A percentile compares a stretch with the other conserved stretches of the same genome.
Evolutionary conservation across 2,329 filamentous ascomycete species (phyloP).

Genomic region (Fusarium poae): DNA sequence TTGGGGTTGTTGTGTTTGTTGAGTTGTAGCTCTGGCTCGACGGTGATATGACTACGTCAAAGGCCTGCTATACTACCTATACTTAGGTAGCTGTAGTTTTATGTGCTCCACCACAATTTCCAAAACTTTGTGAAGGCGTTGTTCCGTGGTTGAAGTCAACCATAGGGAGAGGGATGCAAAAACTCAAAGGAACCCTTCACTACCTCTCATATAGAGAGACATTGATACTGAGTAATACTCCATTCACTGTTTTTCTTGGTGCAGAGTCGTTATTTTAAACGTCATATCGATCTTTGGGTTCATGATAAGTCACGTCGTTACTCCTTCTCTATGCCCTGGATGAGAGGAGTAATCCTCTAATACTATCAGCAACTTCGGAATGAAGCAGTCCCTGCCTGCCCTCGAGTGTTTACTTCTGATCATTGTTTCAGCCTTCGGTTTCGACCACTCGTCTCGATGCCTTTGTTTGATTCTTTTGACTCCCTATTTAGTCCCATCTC

Average conservation of each 20-base stretch:
- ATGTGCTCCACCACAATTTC: neutral
- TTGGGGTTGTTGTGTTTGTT: constrained; percentile 1
- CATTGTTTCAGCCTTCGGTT: neutral
- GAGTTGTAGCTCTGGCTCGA: neutral
- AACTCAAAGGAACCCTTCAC: neutral
- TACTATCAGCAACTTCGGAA: neutral
- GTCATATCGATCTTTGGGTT: neutral
- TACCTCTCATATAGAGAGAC: neutral
- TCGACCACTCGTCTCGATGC: neutral
- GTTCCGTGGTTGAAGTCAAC: constrained; percentile 10
- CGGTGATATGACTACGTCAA: neutral
- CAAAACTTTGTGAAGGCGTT: neutral
- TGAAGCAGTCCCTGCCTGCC: neutral
- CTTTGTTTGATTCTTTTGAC: constrained; percentile 42
- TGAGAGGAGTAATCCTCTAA: neutral
- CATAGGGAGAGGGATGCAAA: neutral
- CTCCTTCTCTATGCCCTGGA: neutral
- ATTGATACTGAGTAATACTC: neutral
- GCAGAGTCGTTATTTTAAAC: neutral
- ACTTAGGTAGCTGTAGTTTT: neutral
- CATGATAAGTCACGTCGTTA: neutral
- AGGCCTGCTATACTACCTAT: neutral
- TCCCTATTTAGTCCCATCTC: neutral
- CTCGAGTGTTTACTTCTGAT: neutral
- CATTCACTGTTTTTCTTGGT: neutral